These are phyloP conservation scores for Picochlorum sp. DNA, from an alignment of 139 green algal genomes.

Conservation along the genomic window DNA sequence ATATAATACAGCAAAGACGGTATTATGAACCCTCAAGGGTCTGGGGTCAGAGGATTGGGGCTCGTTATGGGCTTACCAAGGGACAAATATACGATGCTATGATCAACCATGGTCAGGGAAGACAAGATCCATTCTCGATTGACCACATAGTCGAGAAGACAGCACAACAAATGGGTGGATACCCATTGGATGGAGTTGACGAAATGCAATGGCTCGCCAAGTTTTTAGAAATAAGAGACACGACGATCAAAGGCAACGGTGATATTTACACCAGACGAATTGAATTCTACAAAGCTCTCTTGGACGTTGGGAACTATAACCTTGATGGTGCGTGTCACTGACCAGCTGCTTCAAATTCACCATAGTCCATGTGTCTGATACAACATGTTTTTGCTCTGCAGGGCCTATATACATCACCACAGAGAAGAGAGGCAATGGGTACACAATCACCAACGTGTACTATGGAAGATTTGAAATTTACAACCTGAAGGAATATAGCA, in stretches of 20 bases:
- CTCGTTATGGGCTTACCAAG: constrained; percentile 15
- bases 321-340: constrained; percentile 9
- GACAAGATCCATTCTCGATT: constrained; percentile 11
- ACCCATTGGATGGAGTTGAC: constrained; percentile 13
- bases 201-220: constrained; percentile 18
- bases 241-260: constrained; percentile 9
- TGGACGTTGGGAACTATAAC: constrained; percentile 14
- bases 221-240: constrained; percentile 15
- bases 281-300: constrained; percentile 17
- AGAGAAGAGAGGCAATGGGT: constrained; percentile 9
- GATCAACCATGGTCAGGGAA: constrained; percentile 25
- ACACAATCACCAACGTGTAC: constrained; percentile 18
- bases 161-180: constrained; percentile 8
- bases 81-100: constrained; percentile 29
- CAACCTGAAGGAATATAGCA: background rate
- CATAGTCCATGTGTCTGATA: background rate
- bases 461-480: constrained; percentile 21
- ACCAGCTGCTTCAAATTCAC: too few species aligned
- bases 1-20: constrained; percentile 5
- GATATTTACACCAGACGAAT: constrained; percentile 5
- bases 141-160: constrained; percentile 20
- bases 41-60: background rate
- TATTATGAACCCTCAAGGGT: constrained; percentile 15
- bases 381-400: background rate
- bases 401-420: constrained; percentile 28